Base-by-base conservation (phyloP, 1,139 yeast genomes). In the Yamadazyma jaroonii region DNA sequence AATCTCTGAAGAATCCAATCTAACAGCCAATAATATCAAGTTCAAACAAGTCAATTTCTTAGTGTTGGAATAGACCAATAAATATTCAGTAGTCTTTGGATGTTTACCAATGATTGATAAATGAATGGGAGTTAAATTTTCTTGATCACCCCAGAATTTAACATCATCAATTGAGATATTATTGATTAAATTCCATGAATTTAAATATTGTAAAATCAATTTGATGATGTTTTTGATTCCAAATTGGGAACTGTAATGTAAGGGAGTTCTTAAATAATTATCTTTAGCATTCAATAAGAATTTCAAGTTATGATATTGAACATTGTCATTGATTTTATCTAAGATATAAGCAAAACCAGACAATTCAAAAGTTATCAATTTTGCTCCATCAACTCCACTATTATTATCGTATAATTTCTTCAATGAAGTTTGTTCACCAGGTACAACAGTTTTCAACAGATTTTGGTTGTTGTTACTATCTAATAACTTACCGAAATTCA, bases 211-310 rank as follows among this genome's bases (percentile, higher is more conserved):
- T 20, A 89, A 61, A 25, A 90, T 67, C 9, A 79, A 67, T 17
- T 64, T 64, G 2, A 88, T 71, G 30, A 83, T 78, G 36, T 75
- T 77, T 43, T 77, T 79, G 40, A 90, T 69, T 0, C 97, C 97
- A 56, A 82, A 88, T 53, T 87, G 95, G 2, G 95, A 83, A 11
- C 96, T 81, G 59, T 90, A 90, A 61, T 92, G 97, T 40, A 92
- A 66, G 0, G 97, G 96, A 1, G 96, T 84, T 46, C 97, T 74
- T 41, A 71, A 71, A 53, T 88, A 86, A 44, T 78, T 81, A 56
- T 92, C 98, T 34, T 74, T 74, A 31, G 82, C 80, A 37, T 80
- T 62, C 32, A 89, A 65, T 42, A 83, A 71, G 10, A 72, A 68
- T 8, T 78, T 79, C 34, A 48, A 45, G 25, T 48, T 48, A 22